A percentile compares a stretch with the other conserved stretches of the same genome.
phyloP scores from a whole-genome alignment of 176 grass and related monocot genomes.

The Hordeum marinum region DNA sequence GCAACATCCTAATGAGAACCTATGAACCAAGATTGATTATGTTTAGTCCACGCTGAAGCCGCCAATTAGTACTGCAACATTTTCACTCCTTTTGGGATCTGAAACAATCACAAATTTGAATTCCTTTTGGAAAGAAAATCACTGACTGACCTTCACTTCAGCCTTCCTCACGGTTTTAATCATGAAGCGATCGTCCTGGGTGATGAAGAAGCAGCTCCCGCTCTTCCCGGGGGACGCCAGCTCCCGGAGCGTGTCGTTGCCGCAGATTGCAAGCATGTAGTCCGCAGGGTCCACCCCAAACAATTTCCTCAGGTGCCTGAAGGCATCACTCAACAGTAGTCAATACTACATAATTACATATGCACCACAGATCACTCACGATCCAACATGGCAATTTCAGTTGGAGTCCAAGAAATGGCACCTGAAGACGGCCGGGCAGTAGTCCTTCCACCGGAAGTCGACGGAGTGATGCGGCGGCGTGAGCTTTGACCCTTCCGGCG shows the following conservation, averaged over 20 bases:
- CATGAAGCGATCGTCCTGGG: constrained; percentile 83
- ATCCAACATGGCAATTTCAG: neutral
- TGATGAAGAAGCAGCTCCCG: constrained; percentile 79
- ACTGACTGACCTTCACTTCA: constrained; percentile 61
- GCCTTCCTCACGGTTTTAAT: constrained; percentile 82
- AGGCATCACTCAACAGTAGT: constrained; percentile 16
- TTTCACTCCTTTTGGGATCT: neutral
- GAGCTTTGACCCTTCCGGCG: constrained; percentile 76
- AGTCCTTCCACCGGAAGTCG: constrained; percentile 89
- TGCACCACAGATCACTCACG: neutral
- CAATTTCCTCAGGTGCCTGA: constrained; percentile 68
- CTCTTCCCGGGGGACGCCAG: constrained; percentile 83
- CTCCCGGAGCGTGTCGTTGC: constrained; percentile 58
- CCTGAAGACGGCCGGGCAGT: constrained; percentile 83
- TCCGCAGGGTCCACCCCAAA: constrained; percentile 80
- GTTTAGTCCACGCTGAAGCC: neutral
- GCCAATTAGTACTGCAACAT: neutral
- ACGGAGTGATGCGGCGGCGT: constrained; percentile 70
- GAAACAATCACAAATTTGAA: neutral
- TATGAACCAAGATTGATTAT: neutral
- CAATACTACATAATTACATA: neutral
- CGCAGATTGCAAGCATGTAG: constrained; percentile 91
- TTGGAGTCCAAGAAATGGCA: neutral
- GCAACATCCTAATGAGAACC: constrained; percentile 71
- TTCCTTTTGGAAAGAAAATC: neutral